phyloP scores from a whole-genome alignment of 768 basidiomycete genomes.

The Cystofilobasidium capitatum region DNA sequence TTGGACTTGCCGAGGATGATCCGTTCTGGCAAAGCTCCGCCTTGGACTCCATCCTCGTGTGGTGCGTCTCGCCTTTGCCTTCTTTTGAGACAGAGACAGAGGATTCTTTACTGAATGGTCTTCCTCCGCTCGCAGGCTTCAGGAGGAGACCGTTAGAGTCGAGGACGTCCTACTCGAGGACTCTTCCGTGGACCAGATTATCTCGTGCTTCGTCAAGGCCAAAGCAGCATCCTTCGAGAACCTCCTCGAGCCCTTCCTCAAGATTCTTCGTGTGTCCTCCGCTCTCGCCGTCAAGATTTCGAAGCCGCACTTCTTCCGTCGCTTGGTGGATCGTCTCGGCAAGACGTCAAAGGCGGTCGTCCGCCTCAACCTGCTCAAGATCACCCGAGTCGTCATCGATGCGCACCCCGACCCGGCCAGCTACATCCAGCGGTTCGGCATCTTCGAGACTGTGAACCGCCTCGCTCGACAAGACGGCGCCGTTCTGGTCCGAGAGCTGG shows the following conservation, averaged over 20 bases:
- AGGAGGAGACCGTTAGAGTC: conserved; percentile 87
- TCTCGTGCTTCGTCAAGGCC: conserved; percentile 69
- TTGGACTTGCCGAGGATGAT: conserved; percentile 37
- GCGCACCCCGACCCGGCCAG: conserved; percentile 74
- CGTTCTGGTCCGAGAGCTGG: conserved; percentile 68
- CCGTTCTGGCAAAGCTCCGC: conserved; percentile 64
- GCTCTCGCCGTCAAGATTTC: conserved; percentile 65
- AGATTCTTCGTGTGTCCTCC: conserved; percentile 74
- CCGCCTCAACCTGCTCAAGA: conserved; percentile 75
- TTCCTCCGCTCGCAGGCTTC: conserved; percentile 51
- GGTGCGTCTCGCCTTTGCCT: conserved; percentile 47
- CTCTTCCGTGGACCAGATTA: conserved; percentile 55
- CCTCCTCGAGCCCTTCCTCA: conserved; percentile 68
- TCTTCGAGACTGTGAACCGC: conserved; percentile 68
- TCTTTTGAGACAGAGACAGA: not conserved
- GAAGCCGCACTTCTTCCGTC: conserved; percentile 72
- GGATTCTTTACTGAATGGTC: not conserved
- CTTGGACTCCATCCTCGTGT: conserved; percentile 78
- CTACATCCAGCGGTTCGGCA: conserved; percentile 70
- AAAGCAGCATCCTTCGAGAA: conserved; percentile 66
- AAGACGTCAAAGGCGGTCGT: conserved; percentile 71
- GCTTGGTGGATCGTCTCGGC: conserved; percentile 67
- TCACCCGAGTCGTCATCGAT: conserved; percentile 77
- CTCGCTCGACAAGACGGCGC: conserved; percentile 79
- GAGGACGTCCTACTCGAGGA: conserved; percentile 74